Base-by-base conservation (phyloP, 129 eudicot genomes). In the Lonicera japonica region DNA sequence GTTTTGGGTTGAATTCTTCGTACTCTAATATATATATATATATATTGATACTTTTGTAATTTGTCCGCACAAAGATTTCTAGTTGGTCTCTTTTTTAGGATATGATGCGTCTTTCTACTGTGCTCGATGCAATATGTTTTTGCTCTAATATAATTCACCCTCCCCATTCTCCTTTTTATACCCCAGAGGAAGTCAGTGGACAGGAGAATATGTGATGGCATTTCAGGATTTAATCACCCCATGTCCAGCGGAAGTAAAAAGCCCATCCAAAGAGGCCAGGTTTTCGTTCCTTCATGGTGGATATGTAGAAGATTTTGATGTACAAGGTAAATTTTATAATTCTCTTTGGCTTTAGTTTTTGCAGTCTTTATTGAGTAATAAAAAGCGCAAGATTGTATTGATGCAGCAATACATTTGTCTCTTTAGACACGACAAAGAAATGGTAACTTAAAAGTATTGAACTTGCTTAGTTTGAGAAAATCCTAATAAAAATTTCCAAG, bases 151-250 rank as follows among this genome's bases (percentile, higher is more conserved):
- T n/a, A n/a, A n/a, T 15, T 5, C 6, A 55, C 17, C n/a, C n/a
- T n/a, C n/a, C n/a, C n/a, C n/a, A n/a, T n/a, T n/a, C 34, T 59
- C 79, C 36, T 58, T 46, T 54, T 29, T 25, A 41, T 21, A 20
- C 39, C 23, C 40, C 82, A 92, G 98, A 86, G 96, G 88, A 72
- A 80, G 86, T 43, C 81, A 87, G 66, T 92, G 98, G 98, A 87
- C 96, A 6, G 98, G 98, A 66, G 86, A 68, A 41, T 87, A 87
- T 60, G 69, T 74, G 23, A 70, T 72, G 82, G 88, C 87, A 56
- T 92, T 92, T 78, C 82, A 72, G 52, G 83, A 87, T 56, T 70
- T 92, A 70, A 75, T 76, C 39, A 41, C 76, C 73, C 61, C 85
- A 64, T 39, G 80, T 53, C 77, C 79, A 5, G 55, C 50, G 24